Evolutionary conservation across 2,329 filamentous ascomycete genomes (phyloP), one percentile per base, ranked within the genome.

Genomic region (Pseudocercospora vitis): DNA sequence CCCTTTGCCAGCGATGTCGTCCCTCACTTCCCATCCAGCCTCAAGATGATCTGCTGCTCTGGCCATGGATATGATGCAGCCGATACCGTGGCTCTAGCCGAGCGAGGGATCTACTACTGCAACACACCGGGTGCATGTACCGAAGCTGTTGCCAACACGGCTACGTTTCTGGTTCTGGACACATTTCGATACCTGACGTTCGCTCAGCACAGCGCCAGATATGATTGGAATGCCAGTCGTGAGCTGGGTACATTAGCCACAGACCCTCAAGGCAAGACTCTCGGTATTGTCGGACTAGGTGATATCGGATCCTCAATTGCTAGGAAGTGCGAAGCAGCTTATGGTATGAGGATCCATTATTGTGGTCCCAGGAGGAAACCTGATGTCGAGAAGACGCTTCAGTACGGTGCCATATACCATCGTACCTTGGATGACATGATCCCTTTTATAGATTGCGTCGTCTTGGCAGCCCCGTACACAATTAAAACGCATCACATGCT

Each of bases 131-230:
- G 82, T 2, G 84, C 86, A 0, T 85, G 85, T 19, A 83, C 84
- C 11, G 86, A 89, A 64, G 82, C 86, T 2, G 86, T 89, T 1
- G 85, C 86, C 47, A 86, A 89, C 68, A 82, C 87, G 57, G 82
- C 85, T n/a, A 75, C 88, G 26, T 83, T 82, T 60, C 78, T 86
- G 60, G 80, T 89, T 4, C 60, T 80, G 89, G 50, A 80, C 7
- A 83, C 82, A n/a, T 89, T 88, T 72, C 83, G 86, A 46, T 78
- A 81, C 39, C 77, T 89, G 5, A 76, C 81, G 2, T 88, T 44
- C 19, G 52, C 52, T 9, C 46, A 50, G 44, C 31, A 31, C 6
- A 40, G 46, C 83, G 81, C 0, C 53, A 65, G 0, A 58, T 71
- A 16, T 88, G 87, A 65, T 66, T 67, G 69, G 29, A 71, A 78